Evolutionary conservation across 192 early-diverging fungal species (phyloP), one percentile per base, ranked within the genome.

Genomic region (Backusella luteola): DNA sequence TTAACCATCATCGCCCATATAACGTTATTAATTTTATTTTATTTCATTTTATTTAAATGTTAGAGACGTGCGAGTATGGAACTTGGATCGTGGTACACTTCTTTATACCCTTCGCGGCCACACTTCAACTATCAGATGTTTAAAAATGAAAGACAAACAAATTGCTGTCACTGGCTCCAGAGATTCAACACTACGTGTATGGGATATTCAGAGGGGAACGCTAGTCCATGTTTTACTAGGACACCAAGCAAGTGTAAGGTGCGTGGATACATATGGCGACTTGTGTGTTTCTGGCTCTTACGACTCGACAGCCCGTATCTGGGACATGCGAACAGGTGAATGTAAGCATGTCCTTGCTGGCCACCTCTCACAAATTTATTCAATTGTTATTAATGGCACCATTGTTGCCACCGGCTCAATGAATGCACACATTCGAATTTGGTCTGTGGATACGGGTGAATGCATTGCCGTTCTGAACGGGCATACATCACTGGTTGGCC

Each of bases 81-180:
- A 98, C 80, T 88, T 98, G 82, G 89, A 93, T 38, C 89, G 91
- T 1, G 95, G 96, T 6, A 69, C 76, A 36, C 94, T 94, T 83
- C 93, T 92, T 26, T 94, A 98, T 76, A 87, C 97, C 49, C 95
- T 99, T 82, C 87, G 92, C 41, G 98, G 98, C 21, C 98, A 99
- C 75, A 96, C 95, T 6, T 95, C 94, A 34, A 99, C 98, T 14
- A 96, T 99, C 34, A 89, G 97, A 14, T 99, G 97, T 82, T 82
- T 99, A 73, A 93, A 96, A 73, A 90, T 99, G 39, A 83, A 74
- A 69, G 86, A 89, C 34, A 87, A 87, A 39, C 79, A 84, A 29
- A 79, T 95, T 2, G 92, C 93, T 52, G 90, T 99, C 9, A 98
- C 96, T 2, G 98, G 98, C 14, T 96, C 94, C 9, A 84, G 98